Evolutionary conservation across 2,329 filamentous ascomycete species (phyloP).

Genomic region (Chrysoporthe austroafricana): DNA sequence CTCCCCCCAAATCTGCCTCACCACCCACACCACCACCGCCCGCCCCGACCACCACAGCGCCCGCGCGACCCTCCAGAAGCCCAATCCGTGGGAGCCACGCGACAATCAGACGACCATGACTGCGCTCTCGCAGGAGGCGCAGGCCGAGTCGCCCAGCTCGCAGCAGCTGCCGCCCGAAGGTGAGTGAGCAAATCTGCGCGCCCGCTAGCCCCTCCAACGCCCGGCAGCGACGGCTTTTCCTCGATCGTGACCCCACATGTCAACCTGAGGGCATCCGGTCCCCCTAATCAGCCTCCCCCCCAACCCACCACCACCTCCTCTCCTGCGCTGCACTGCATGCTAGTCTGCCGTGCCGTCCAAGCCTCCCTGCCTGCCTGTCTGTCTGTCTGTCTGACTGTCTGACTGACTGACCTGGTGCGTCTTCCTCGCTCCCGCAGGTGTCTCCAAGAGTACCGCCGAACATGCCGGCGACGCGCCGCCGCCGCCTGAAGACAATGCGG

Average conservation of each 20-base stretch:
- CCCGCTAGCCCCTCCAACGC: slow-evolving; percentile 14
- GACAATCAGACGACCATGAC: slow-evolving; percentile 17
- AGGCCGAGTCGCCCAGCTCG: slow-evolving; percentile 20
- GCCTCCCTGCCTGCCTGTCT: neutral
- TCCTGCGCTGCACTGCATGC: neutral
- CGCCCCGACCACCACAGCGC: neutral
- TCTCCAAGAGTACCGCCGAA: slow-evolving; percentile 17
- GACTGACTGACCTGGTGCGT: slow-evolving; percentile 1
- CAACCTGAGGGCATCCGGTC: neutral
- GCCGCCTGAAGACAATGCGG: slow-evolving; percentile 36
- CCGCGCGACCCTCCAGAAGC: slow-evolving; percentile 8
- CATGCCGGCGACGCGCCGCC: slow-evolving; percentile 32
- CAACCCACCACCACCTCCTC: neutral
- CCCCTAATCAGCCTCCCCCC: neutral
- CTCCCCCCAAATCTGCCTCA: slow-evolving; percentile 20
- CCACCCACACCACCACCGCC: slow-evolving; percentile 15
- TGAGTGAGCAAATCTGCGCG: slow-evolving; percentile 26
- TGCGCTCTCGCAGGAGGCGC: slow-evolving; percentile 28
- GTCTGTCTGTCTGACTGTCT: too few species aligned
- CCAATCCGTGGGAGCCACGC: neutral
- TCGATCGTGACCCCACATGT: slow-evolving; percentile 13
- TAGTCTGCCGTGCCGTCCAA: neutral
- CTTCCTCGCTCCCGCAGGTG: slow-evolving; percentile 2
- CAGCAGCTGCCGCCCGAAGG: slow-evolving; percentile 13
- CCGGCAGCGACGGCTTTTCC: slow-evolving; percentile 25